phyloP scores from a whole-genome alignment of 176 grass and related monocot species.

The Stipa capillata region DNA sequence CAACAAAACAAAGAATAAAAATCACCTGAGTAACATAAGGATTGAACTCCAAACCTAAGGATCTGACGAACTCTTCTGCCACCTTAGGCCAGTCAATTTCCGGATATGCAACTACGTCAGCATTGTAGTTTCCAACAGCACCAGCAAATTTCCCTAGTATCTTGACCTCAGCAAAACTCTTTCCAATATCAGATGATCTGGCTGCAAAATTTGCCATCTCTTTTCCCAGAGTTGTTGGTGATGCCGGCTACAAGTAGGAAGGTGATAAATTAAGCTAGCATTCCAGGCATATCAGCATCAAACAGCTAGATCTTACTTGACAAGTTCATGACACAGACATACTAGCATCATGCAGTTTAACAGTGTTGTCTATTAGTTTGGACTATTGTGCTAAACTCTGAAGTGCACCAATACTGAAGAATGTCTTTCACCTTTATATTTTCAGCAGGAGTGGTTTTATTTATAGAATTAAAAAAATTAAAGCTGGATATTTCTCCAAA shows the following conservation, averaged over 20 bases:
- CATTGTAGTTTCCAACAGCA: conserved; percentile 98
- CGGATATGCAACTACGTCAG: conserved; percentile 79
- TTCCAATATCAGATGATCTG: conserved; percentile 59
- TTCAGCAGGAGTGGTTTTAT: neutral
- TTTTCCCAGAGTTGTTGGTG: conserved; percentile 91
- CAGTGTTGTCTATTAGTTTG: neutral
- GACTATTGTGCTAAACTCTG: neutral
- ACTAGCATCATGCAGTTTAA: neutral
- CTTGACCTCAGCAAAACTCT: conserved; percentile 47
- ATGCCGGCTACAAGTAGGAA: conserved; percentile 68
- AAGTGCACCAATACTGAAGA: neutral
- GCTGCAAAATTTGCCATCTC: conserved; percentile 93
- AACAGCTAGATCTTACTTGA: neutral
- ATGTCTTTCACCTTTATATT: neutral
- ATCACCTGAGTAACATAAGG: conserved; percentile 88
- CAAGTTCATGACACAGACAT: neutral
- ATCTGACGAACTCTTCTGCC: conserved; percentile 75
- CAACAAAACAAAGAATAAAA: neutral
- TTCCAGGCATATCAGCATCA: neutral
- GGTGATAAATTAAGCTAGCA: neutral
- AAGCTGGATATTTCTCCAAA: neutral
- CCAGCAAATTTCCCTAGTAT: conserved; percentile 89
- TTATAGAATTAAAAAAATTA: neutral
- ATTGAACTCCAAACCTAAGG: conserved; percentile 83
- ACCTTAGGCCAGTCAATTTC: conserved; percentile 75